Conservation (phyloP, 306 rosid genomes). For the Cicer yamashitae region DNA sequence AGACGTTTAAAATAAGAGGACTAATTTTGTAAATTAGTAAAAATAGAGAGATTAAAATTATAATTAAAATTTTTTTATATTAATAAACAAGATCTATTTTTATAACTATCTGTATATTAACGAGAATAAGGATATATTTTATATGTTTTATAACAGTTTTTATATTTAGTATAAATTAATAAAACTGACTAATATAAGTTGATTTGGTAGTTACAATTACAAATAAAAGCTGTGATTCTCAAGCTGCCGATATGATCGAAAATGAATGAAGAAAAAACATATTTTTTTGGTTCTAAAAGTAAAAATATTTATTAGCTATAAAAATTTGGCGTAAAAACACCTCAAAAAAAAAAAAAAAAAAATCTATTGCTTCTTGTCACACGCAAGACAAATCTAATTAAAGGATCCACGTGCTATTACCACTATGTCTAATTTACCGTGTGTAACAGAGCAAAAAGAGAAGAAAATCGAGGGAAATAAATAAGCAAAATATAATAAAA, state of each 20-base stretch:
- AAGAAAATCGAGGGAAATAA: neutral
- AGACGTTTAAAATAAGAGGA: too few species aligned
- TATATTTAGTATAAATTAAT: too few species aligned
- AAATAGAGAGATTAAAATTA: too few species aligned
- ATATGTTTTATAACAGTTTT: too few species aligned
- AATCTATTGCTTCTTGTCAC: conserved; percentile 2
- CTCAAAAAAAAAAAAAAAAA: neutral
- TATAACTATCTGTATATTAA: too few species aligned
- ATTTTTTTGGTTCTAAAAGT: too few species aligned
- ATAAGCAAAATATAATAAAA: neutral
- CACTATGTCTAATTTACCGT: neutral
- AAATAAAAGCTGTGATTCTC: neutral
- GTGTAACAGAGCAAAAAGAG: neutral
- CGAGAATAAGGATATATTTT: too few species aligned
- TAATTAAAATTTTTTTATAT: too few species aligned
- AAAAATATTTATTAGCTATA: neutral
- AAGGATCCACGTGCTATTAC: neutral
- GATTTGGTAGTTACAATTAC: conserved; percentile 3
- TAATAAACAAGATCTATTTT: too few species aligned
- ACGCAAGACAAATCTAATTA: conserved; percentile 34
- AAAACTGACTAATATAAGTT: neutral
- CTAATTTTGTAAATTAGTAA: too few species aligned
- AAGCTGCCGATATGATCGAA: neutral
- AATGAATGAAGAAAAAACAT: neutral
- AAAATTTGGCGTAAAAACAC: conserved; percentile 11